These are phyloP conservation scores for Scheffersomyces segobiensis DNA, from an alignment of 1,139 yeast species.

Conservation along the genomic window DNA sequence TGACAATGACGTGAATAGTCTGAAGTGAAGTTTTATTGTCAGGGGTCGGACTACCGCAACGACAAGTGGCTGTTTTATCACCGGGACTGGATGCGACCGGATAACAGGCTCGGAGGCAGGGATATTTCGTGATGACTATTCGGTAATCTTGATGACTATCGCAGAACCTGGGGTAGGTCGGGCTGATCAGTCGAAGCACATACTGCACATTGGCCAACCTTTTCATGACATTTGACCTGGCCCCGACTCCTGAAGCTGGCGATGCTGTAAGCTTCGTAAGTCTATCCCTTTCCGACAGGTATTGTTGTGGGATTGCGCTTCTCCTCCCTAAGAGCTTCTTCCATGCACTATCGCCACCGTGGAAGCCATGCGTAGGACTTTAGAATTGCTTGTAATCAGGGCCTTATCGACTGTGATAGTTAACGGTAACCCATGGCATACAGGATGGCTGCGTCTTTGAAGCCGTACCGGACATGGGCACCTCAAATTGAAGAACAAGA, in stretches of 20 bases:
- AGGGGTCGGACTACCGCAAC: neutral
- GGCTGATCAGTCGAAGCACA: neutral
- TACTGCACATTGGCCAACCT: neutral
- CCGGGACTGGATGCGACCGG: neutral
- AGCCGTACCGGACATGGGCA: neutral
- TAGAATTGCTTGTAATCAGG: neutral
- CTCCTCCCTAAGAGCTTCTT: neutral
- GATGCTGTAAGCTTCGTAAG: neutral
- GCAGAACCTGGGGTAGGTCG: neutral
- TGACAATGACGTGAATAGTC: neutral
- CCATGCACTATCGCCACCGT: neutral
- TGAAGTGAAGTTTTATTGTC: neutral
- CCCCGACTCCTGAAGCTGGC: neutral
- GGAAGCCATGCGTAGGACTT: neutral
- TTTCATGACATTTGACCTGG: neutral
- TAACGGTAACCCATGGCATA: neutral
- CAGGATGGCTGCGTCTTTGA: neutral
- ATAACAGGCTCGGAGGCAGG: neutral
- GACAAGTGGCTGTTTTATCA: neutral
- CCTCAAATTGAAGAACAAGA: too few relatives aligned
- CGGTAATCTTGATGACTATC: neutral
- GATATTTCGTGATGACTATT: neutral
- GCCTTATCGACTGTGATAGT: neutral
- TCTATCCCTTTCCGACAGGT: neutral
- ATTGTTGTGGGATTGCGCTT: neutral